Evolutionary conservation across 257 asterid species (phyloP), one percentile per base, ranked within the genome.

Genomic region (Solanum sparsipilum): DNA sequence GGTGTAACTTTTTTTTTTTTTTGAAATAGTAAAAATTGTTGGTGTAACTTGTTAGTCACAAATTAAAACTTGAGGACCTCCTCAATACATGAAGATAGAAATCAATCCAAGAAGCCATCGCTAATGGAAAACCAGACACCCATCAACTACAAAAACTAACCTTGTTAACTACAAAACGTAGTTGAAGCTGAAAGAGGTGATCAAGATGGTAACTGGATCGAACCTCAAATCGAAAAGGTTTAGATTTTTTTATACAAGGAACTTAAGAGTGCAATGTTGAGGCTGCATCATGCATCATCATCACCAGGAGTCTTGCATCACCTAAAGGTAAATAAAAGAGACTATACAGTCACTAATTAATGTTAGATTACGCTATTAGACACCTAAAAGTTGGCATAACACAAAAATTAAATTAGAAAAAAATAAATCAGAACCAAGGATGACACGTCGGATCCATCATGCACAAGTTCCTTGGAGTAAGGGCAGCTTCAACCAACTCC

Each of bases 371-470:
- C 70, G 2, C 25, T 16, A 82, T 60, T 31, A 48, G 7, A 10
- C 70, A 48, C 70, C 86, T 29, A 82, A 82, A 82, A 46, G 7
- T 48, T 44, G 29, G 44, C 38, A 48, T 48, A 10, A 29, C 31
- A 82, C 15, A 10, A 13, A 2, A 15, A 81, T 21, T 74, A 74
- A 74, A 74, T 74, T 38, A 38, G 56, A 20, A 20, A 85, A 67
- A 5, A 4, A 31, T 9, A 82, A 36, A 87, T 91, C 87, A 96
- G 88, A 97, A 96, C 99, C 99, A 97, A 21, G 99, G 98, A 89
- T 97, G 99, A 98, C 99, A 96, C 3, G 99, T 97, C 0, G 99
- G 99, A 91, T 97, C 99, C 99, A 97, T 97, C 99, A 96, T 97
- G 93, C 99, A 97, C 82, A 97, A 93, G 92, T 97, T 94, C 88